Evolutionary conservation across 2,329 filamentous ascomycete species (phyloP), one percentile per base, ranked within the genome.

Genomic region (Meredithiella fracta): DNA sequence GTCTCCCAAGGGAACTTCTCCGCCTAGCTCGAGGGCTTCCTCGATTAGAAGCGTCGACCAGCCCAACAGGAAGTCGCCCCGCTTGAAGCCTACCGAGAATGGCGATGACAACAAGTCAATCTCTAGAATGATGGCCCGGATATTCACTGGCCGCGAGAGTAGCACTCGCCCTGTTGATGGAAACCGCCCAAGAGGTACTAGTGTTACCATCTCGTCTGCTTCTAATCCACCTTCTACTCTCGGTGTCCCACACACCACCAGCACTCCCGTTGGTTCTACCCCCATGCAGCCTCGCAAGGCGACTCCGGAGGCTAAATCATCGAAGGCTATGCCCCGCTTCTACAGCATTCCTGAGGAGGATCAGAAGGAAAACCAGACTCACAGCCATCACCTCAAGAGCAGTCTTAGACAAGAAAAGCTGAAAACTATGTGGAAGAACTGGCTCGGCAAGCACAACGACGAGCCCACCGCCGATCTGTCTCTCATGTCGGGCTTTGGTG

Each of bases 381-480:
- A 98, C 65, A 83, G 86, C 64, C 92, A 98, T 67, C 80, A 87
- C 63, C 80, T 98, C 60, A 92, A 87, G 70, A 90, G 86, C 60
- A 86, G 86, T 59, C 88, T 87, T 66, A 80, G 92, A 57, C 91
- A 98, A 68, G 91, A 98, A 70, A 97, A 96, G 70, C 75, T 98
- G 56, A 84, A 86, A 20, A 89, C 94, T 67, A 86, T 97, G 80
- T 84, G 94, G 69, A 85, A 89, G 62, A 83, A 84, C 62, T 78
- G 96, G 63, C 77, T 97, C 54, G 88, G 87, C 61, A 88, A 86
- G 69, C 90, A 87, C 69, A 85, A 86, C 65, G 86, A 90, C 15
- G 71, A 73, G 20, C 75, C 82, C 26, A 86, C 92, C 59, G 80
- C 87, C 65, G 88, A 94, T 61, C 72, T 97, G 49, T 97, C 91